A percentile compares a stretch with the other conserved stretches of the same genome.
These are phyloP conservation scores for Ophiostoma pallidulum DNA, from an alignment of 2,329 filamentous ascomycete genomes.

Conservation along the genomic window DNA sequence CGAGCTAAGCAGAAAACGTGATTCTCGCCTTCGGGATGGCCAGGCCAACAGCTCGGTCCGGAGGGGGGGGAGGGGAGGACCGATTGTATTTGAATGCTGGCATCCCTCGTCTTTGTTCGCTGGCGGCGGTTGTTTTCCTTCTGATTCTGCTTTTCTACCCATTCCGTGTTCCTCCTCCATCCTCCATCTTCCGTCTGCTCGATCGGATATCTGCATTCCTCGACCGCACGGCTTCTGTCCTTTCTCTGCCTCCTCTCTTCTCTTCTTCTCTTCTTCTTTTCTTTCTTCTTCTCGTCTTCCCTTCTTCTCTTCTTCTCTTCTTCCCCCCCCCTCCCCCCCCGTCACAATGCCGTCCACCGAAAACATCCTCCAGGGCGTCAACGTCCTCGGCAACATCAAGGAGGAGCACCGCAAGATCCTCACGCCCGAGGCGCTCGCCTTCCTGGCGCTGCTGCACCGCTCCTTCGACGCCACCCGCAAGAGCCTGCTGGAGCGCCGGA, in stretches of 20 bases:
- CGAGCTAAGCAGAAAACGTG: background rate
- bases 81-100: slow-evolving; percentile 9
- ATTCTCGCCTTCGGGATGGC: background rate
- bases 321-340: background rate
- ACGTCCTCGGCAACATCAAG: slow-evolving; percentile 70
- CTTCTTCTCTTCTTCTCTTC: background rate
- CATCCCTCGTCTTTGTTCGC: background rate
- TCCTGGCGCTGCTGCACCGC: slow-evolving; percentile 88
- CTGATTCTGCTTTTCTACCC: background rate
- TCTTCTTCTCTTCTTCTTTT: background rate
- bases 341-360: slow-evolving; percentile 59
- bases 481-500: slow-evolving; percentile 75
- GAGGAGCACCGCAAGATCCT: slow-evolving; percentile 82
- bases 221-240: background rate
- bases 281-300: background rate
- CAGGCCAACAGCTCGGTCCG: slow-evolving; percentile 1
- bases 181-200: background rate
- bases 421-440: slow-evolving; percentile 79
- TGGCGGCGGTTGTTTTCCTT: background rate
- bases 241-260: background rate
- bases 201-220: background rate
- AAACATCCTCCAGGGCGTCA: slow-evolving; percentile 75
- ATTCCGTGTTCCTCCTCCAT: background rate
- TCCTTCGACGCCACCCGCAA: slow-evolving; percentile 89
- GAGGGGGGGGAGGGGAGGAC: background rate